Base-by-base conservation (phyloP, 495 filamentous ascomycete genomes). In the Sphaerosporella brunnea region DNA sequence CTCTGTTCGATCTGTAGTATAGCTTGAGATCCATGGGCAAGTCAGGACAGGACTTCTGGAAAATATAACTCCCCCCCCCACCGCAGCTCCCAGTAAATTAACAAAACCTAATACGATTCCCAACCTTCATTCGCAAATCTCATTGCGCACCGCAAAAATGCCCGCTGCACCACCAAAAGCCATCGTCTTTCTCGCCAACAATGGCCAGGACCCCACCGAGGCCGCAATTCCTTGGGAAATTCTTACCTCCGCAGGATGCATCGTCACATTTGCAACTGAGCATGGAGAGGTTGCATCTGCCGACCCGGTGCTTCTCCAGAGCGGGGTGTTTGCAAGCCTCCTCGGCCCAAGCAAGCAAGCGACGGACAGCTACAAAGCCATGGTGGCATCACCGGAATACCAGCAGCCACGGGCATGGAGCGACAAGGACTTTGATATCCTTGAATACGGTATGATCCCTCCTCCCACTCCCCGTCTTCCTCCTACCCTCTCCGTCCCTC, bases 121-220 rank as follows among this genome's bases (percentile, higher is more conserved):
- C n/a, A n/a, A n/a, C n/a, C n/a, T n/a, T n/a, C n/a, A n/a, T n/a
- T n/a, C n/a, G n/a, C n/a, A n/a, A n/a, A n/a, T n/a, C n/a, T n/a
- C n/a, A n/a, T n/a, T n/a, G n/a, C n/a, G n/a, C n/a, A n/a, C n/a
- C n/a, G n/a, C n/a, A n/a, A n/a, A n/a, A n/a, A 21, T 39, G n/a
- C 36, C 20, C 7, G 36, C 36, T 15, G 36, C 36, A 15, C 13
- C 49, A 26, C 52, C 41, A 26, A 49, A 47, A 5, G 42, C 42
- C 32, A 30, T 54, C 23, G 51, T 56, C 20, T 46, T 48, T 19
- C 30, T 51, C 18, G 52, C 54, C 4, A 47, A 51, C 37, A n/a
- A 48, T 9, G 52, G 52, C 26, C 47, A 56, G 18, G 54, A 56
- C n/a, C 54, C 54, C 23, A 56, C 39, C 8, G 54, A 56, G 26